Base-by-base conservation (phyloP, 75 land plant species). In the Pinus tabuliformis region DNA sequence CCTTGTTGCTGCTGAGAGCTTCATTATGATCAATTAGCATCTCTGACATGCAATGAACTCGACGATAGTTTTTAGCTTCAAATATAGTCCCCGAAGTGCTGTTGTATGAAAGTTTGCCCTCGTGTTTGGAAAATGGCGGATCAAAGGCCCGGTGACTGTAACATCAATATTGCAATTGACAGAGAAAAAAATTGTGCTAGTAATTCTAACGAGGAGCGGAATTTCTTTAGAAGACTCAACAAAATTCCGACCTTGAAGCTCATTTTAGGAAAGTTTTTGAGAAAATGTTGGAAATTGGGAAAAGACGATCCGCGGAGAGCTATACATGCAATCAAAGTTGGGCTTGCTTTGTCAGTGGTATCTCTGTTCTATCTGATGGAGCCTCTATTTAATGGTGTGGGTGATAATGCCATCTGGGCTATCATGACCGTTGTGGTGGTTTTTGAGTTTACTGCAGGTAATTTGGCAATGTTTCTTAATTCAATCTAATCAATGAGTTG, bases 371-470 rank as follows among this genome's bases (percentile, higher is more conserved):
- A 80, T 73, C 79, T 78, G 39, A 14, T 84, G 24, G 76, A 59
- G 2, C 83, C 86, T 60, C 71, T 81, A 12, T 84, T 68, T 39
- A 28, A 81, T 30, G 72, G 78, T 13, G 66, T 85, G 13, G 87
- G 89, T 3, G 64, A 58, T 2, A 57, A 80, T n/a, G 77, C 81
- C 62, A 87, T 87, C 78, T 87, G 89, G 89, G 89, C 89, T 0
- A 76, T 87, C 62, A 77, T 87, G 24, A 87, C 89, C 15, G 89
- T 81, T 6, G 84, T 82, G 12, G 89, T 87, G 37, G 87, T 81
- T 42, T 85, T 84, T 70, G 89, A 87, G 61, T 85, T 78, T 56
- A 78, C 81, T 26, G 89, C 79, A n/a, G 89, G 89, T 86, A 63
- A 54, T 79, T 33, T 39, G 15, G 8, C 11, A 49, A 1, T 49